Base-by-base conservation (phyloP, 2,329 filamentous ascomycete genomes). In the Penicillium brevicompactum region DNA sequence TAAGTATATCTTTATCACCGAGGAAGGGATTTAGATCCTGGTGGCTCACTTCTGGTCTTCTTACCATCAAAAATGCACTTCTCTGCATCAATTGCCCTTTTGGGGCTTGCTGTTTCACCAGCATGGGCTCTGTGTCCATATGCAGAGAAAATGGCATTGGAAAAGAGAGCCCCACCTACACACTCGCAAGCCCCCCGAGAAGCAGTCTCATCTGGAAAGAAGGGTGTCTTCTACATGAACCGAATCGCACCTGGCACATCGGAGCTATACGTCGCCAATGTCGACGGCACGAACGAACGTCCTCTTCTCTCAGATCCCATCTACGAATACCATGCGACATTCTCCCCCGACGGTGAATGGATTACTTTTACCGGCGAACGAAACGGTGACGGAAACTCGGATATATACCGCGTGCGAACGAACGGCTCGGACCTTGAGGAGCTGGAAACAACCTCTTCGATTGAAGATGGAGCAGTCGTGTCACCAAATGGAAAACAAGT, bases 321-420 rank as follows among this genome's bases (percentile, higher is more conserved):
- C 37, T 66, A 66, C 58, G 76, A 78, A 18, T 78, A 75, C 55
- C 76, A 78, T 48, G 72, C 69, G 3, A 60, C 63, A 4, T 78
- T 70, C 59, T 76, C 75, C 0, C 65, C 68, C 0, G 74, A 77
- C 41, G 74, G 74, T 4, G 46, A 76, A 57, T 75, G 70, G 67
- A 70, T 78, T 46, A 68, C 67, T 6, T 78, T 78, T 60, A 79
- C 74, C 3, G 69, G 63, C n/a, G 75, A 78, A 61, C 72, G 75
- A 5, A 67, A 65, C 32, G 76, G 67, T 13, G 72, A 76, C 45
- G 76, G 75, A 1, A 68, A 78, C 21, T 71, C 73, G 0, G 76
- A 79, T 57, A 61, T 79, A 27, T 79, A 77, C 57, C 72, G 73
- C 3, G 64, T 73, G 30, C 65, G 64, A 1, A 30, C 65, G 0